Percentiles rank a stretch among this genome's conserved stretches.
Evolutionary conservation across 2,329 filamentous ascomycete genomes (phyloP).

Genomic region (Curvularia eragrostidis): DNA sequence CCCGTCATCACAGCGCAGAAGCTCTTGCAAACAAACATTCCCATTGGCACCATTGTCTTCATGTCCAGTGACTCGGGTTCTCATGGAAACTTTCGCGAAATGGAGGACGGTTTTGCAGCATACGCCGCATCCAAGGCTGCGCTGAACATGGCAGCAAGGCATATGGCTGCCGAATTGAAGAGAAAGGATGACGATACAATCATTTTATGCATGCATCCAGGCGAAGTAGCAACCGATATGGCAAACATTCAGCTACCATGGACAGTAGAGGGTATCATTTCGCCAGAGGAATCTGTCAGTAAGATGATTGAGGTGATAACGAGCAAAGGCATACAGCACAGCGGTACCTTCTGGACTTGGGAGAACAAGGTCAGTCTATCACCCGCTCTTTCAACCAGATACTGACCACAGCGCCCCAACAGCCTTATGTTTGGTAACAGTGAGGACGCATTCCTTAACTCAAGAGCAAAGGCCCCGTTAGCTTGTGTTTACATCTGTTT

Average conservation of each 20-base stretch:
- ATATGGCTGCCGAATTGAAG: conserved; percentile 63
- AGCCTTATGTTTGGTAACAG: conserved; percentile 43
- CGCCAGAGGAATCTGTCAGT: conserved; percentile 57
- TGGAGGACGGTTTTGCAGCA: conserved; percentile 65
- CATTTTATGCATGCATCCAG: conserved; percentile 64
- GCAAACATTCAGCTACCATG: conserved; percentile 59
- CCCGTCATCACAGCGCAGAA: conserved; percentile 64
- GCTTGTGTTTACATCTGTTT: conserved; percentile 28
- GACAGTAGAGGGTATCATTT: conserved; percentile 62
- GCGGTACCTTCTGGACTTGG: conserved; percentile 64
- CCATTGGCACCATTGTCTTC: conserved; percentile 60
- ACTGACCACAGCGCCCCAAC: neutral
- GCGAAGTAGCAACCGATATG: conserved; percentile 65
- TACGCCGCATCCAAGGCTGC: conserved; percentile 65
- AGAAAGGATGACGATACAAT: conserved; percentile 58
- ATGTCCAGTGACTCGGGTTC: conserved; percentile 66
- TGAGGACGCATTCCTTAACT: neutral
- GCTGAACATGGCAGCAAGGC: conserved; percentile 62
- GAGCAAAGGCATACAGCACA: conserved; percentile 57
- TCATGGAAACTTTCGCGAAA: conserved; percentile 57
- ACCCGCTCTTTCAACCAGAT: neutral
- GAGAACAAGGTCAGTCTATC: conserved; percentile 55
- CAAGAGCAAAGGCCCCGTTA: neutral
- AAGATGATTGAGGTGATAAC: conserved; percentile 61
- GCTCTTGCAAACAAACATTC: conserved; percentile 56